Evolutionary conservation across 1,284 basidiomycete species (phyloP), one percentile per base, ranked within the genome.

Genomic region (Ceratobasidium sp.): DNA sequence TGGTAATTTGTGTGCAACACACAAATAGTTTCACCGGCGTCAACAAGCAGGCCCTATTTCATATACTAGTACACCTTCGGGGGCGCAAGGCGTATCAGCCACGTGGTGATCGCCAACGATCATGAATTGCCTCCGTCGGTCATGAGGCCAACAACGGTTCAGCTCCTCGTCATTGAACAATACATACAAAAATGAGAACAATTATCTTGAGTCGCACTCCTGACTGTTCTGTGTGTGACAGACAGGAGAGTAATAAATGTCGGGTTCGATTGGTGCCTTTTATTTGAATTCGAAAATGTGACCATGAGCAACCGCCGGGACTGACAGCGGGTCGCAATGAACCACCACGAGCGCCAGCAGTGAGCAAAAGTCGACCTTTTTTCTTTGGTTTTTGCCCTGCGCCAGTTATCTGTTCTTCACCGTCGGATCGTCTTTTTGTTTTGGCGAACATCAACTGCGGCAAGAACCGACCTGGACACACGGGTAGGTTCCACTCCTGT

Each of bases 311-410:
- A 26, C 23, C 23, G 18, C 30, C 23, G 23, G 50, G 50, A 21
- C 16, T 21, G 58, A 46, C 43, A 46, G 30, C 43, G 43, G 43
- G 58, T 61, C 43, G 58, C 43, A 44, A 61, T 61, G 58, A 43
- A 61, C 58, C 38, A 61, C 58, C 41, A 61, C 58, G 46, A 44
- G 58, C 44, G 58, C 58, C 58, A 46, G 58, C 58, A 28, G 41
- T 47, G n/a, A 44, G 23, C 23, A 43, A 35, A 43, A 59, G n/a
- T 23, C 23, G 16, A 11, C 23, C 23, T 38, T 41, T 59, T 43
- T 59, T 23, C 21, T 16, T 23, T 21, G 30, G 4, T 46, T 46
- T 61, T 16, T 28, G 44, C 32, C 8, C 32, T 18, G 2, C 14
- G 30, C 30, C 18, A 28, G n/a, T 16, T 18, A 23, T 61, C 11